phyloP scores from a whole-genome alignment of 1,284 basidiomycete species.

The Somion occarium region DNA sequence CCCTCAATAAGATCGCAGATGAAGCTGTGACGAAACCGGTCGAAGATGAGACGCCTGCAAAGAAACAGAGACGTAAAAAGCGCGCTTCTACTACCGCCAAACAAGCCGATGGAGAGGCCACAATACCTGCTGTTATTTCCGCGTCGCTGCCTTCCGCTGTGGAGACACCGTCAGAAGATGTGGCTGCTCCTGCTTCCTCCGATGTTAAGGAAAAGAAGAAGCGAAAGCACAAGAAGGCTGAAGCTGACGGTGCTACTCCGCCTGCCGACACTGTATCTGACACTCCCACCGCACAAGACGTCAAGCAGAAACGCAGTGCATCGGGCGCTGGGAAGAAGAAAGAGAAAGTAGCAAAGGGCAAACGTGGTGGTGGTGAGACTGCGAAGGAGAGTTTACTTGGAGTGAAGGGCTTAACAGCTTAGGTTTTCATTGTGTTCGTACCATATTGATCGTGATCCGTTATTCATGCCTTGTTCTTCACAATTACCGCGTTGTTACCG shows the following conservation, averaged over 20 bases:
- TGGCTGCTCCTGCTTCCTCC: not conserved
- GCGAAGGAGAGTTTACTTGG: slow-evolving; percentile 52
- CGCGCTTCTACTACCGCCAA: slow-evolving; percentile 7
- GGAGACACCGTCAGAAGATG: not conserved
- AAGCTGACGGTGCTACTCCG: not conserved
- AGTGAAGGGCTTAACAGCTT: slow-evolving; percentile 21
- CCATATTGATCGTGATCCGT: too few species aligned
- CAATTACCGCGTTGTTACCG: too few species aligned
- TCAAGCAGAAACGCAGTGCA: slow-evolving; percentile 46
- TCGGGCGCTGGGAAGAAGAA: slow-evolving; percentile 56
- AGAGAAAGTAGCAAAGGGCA: slow-evolving; percentile 41
- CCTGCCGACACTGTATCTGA: not conserved
- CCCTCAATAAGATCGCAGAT: slow-evolving; percentile 21
- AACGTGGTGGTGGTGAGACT: slow-evolving; percentile 36
- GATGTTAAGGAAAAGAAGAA: not conserved
- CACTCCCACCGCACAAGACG: slow-evolving; percentile 15
- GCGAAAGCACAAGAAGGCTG: not conserved
- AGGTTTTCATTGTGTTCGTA: too few species aligned
- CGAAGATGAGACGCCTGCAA: slow-evolving; percentile 9
- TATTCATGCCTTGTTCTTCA: too few species aligned
- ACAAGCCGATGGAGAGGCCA: not conserved
- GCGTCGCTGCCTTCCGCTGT: not conserved
- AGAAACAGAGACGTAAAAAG: slow-evolving; percentile 19
- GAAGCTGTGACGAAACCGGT: slow-evolving; percentile 10
- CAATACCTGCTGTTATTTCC: not conserved